phyloP scores from a whole-genome alignment of 2,329 filamentous ascomycete genomes.

The Berkeleyomyces rouxiae region DNA sequence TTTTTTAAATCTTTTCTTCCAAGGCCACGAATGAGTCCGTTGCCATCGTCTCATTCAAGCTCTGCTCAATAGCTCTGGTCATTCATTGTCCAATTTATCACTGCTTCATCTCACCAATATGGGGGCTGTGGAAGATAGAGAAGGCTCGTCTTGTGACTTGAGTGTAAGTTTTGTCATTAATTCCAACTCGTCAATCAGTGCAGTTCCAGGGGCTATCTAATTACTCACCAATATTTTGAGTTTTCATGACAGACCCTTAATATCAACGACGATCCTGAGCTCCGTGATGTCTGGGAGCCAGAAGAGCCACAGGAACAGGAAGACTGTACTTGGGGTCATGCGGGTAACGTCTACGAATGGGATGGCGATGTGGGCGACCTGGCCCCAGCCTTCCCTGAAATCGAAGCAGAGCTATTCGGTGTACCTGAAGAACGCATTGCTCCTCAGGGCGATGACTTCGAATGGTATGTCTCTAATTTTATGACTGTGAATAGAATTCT shows the following conservation, averaged over 20 bases:
- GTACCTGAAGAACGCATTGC: constrained; percentile 29
- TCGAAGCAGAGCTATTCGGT: constrained; percentile 66
- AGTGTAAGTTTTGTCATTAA: background rate
- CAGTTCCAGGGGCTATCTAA: background rate
- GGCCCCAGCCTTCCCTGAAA: constrained; percentile 49
- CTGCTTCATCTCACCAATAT: background rate
- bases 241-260: background rate
- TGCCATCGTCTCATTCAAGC: background rate
- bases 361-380: constrained; percentile 74
- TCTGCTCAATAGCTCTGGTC: background rate
- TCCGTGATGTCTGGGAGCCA: background rate
- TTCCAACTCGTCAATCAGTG: background rate
- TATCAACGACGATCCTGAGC: background rate
- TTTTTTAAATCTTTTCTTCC: background rate
- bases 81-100: background rate
- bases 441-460: background rate
- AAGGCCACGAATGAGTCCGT: background rate
- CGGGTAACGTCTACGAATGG: constrained; percentile 54
- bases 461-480: constrained; percentile 10
- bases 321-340: background rate
- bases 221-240: background rate
- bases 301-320: background rate
- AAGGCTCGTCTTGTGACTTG: background rate
- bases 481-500: constrained; percentile 15
- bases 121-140: background rate